A percentile compares a stretch with the other conserved stretches of the same genome.
These are phyloP conservation scores for Cruciata laevipes DNA, from an alignment of 257 asterid species.

Conservation along the genomic window DNA sequence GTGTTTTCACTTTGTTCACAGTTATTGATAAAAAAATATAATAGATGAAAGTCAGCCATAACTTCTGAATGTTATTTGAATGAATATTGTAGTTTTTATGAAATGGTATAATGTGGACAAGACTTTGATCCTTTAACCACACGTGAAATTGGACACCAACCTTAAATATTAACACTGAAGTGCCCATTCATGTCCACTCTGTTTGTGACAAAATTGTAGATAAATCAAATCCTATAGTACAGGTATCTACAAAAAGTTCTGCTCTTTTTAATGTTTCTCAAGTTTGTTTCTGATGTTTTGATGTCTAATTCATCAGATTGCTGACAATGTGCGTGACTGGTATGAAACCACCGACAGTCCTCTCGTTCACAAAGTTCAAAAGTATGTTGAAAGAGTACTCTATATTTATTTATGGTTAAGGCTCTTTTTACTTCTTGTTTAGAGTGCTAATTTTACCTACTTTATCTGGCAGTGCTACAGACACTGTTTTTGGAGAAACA, in stretches of 20 bases:
- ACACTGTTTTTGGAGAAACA: constrained; percentile 93
- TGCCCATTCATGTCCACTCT: too few species aligned
- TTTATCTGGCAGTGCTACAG: constrained; percentile 60
- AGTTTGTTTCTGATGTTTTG: background rate
- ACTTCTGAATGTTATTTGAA: background rate
- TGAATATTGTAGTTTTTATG: background rate
- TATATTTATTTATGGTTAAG: background rate
- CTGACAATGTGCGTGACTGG: constrained; percentile 86
- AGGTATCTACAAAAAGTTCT: background rate
- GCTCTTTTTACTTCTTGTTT: constrained; percentile 5
- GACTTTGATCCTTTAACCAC: background rate
- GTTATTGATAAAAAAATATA: background rate
- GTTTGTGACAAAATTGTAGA: too few species aligned
- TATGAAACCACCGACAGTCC: constrained; percentile 99
- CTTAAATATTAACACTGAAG: too few species aligned
- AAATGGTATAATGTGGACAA: background rate
- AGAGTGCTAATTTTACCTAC: constrained; percentile 15
- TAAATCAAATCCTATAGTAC: too few species aligned
- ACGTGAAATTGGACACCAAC: background rate
- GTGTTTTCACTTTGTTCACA: background rate
- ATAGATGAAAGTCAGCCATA: background rate
- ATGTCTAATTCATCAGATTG: constrained; percentile 49
- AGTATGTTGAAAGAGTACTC: constrained; percentile 36
- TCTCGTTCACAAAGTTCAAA: constrained; percentile 87
- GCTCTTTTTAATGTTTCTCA: background rate